Evolutionary conservation across 208 protist genomes (phyloP).

Genomic region (Wallacemonas rigidus): DNA sequence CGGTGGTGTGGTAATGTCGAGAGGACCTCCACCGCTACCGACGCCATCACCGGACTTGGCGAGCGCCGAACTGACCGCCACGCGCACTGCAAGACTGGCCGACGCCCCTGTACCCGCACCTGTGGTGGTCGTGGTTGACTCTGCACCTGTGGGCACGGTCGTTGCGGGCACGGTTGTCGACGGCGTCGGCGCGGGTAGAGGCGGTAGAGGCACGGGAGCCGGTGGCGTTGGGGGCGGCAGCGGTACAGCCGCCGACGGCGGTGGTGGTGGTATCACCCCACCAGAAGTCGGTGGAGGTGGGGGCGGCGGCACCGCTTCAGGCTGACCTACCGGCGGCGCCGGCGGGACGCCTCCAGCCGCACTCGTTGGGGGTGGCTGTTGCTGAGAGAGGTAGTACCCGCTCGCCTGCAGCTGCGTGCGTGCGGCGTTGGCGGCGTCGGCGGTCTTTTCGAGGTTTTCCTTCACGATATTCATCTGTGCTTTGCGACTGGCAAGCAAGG

Average conservation of each 20-base stretch:
- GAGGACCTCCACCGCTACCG: background rate
- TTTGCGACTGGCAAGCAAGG: slow-evolving; percentile 34
- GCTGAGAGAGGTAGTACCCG: slow-evolving; percentile 11
- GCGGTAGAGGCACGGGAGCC: slow-evolving; percentile 5
- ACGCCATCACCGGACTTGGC: background rate
- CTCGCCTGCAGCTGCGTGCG: slow-evolving; percentile 24
- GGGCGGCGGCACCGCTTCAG: background rate
- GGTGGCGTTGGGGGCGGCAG: slow-evolving; percentile 5
- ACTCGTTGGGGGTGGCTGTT: no score
- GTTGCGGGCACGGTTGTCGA: background rate
- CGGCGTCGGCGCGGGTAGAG: slow-evolving; percentile 5
- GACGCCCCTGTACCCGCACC: background rate
- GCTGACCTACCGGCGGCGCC: no score
- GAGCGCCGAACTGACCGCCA: background rate
- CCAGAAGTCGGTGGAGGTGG: background rate
- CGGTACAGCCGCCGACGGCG: background rate
- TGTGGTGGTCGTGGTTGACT: background rate
- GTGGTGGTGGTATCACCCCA: background rate
- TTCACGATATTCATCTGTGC: slow-evolving; percentile 41
- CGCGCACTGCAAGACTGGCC: background rate
- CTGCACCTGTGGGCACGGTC: background rate
- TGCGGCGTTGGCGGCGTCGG: slow-evolving; percentile 43
- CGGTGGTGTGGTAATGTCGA: slow-evolving; percentile 22
- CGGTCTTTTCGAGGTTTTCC: slow-evolving; percentile 40
- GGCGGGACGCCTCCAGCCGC: background rate